Percentiles rank a stretch among this genome's conserved stretches.
Conservation (phyloP, 768 basidiomycete species). For the Ramaria sp. region DNA sequence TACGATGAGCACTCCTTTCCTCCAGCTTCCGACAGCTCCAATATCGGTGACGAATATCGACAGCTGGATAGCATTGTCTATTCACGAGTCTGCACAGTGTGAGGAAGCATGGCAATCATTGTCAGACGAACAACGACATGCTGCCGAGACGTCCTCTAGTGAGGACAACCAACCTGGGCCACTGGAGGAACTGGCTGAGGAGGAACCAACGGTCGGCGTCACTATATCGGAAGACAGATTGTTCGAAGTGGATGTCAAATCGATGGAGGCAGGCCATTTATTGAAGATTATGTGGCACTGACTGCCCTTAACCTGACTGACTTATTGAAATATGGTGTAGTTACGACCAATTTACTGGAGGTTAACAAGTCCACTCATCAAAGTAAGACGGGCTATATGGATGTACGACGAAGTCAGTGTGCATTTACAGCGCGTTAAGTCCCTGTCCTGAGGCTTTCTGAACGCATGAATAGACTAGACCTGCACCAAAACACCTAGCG, state of each 20-base stretch:
- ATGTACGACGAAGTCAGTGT: slow-evolving; percentile 24
- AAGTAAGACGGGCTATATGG: slow-evolving; percentile 28
- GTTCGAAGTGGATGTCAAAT: slow-evolving; percentile 20
- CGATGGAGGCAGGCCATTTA: slow-evolving; percentile 15
- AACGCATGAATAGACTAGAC: slow-evolving; percentile 17
- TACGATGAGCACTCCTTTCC: slow-evolving; percentile 7
- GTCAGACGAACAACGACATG: slow-evolving; percentile 9
- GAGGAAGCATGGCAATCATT: slow-evolving; percentile 18
- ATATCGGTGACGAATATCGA: slow-evolving; percentile 8
- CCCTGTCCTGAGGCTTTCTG: neutral
- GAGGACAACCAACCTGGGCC: neutral
- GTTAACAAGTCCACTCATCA: slow-evolving; percentile 24
- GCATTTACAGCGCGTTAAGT: neutral
- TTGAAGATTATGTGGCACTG: neutral
- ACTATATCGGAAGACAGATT: slow-evolving; percentile 16
- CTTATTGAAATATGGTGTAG: neutral
- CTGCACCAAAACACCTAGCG: slow-evolving; percentile 27
- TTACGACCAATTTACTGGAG: slow-evolving; percentile 31
- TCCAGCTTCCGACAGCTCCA: slow-evolving; percentile 14
- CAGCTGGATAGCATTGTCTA: slow-evolving; percentile 16
- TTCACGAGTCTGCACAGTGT: slow-evolving; percentile 16
- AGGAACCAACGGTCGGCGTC: slow-evolving; percentile 15
- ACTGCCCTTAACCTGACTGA: neutral
- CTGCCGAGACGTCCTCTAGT: neutral
- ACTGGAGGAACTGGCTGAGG: slow-evolving; percentile 8